These are phyloP conservation scores for Podospora pseudoanserina DNA, from an alignment of 495 filamentous ascomycete genomes.

Conservation along the genomic window DNA sequence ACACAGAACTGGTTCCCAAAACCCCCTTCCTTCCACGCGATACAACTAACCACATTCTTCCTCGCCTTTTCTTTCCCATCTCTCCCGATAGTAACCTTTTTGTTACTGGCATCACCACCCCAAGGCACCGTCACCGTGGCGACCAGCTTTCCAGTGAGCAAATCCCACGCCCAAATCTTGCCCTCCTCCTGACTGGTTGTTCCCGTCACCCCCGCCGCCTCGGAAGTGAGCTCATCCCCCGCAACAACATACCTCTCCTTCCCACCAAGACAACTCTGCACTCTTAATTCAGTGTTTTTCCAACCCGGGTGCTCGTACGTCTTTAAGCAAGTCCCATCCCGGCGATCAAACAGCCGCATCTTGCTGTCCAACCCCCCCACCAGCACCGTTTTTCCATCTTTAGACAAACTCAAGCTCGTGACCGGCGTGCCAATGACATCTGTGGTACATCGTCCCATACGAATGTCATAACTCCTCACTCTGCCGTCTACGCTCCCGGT, in stretches of 20 bases:
- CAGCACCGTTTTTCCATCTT: slow-evolving; percentile 70
- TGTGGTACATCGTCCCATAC: slow-evolving; percentile 67
- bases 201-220: slow-evolving; percentile 25
- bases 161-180: slow-evolving; percentile 82
- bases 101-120: slow-evolving; percentile 51
- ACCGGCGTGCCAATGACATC: slow-evolving; percentile 67
- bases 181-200: slow-evolving; percentile 38
- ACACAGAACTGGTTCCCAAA: slow-evolving; percentile 57
- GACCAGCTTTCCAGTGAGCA: slow-evolving; percentile 69
- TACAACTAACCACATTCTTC: slow-evolving; percentile 52
- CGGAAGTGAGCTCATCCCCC: slow-evolving; percentile 65
- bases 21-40: slow-evolving; percentile 70
- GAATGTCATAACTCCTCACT: slow-evolving; percentile 80
- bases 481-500: slow-evolving; percentile 83
- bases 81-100: slow-evolving; percentile 45
- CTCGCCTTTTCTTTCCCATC: slow-evolving; percentile 52
- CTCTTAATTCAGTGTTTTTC: slow-evolving; percentile 64
- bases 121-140: slow-evolving; percentile 57
- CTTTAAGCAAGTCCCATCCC: slow-evolving; percentile 68
- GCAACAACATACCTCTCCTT: slow-evolving; percentile 74
- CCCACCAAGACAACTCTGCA: slow-evolving; percentile 68
- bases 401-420: slow-evolving; percentile 67
- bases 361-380: slow-evolving; percentile 71
- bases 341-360: slow-evolving; percentile 76
- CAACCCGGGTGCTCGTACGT: slow-evolving; percentile 52